Percentiles rank a stretch among this genome's conserved stretches.
phyloP scores from a whole-genome alignment of 257 asterid species.

The Marsdenia floribunda region DNA sequence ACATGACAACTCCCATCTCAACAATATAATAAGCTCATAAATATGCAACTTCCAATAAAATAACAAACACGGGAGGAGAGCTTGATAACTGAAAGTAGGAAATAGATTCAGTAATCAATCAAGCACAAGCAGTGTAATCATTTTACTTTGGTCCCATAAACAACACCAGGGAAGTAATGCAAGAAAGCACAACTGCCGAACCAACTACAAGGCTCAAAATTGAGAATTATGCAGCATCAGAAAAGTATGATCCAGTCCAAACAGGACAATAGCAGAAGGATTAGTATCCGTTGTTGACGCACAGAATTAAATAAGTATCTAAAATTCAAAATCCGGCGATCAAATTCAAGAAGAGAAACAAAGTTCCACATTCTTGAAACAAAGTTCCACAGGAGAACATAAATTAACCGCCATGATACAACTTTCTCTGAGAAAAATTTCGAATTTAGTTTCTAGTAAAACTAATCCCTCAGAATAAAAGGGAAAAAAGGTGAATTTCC shows the following conservation, averaged over 20 bases:
- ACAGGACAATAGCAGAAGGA: conserved; percentile 8
- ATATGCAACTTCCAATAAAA: conserved; percentile 9
- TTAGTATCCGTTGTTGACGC: conserved; percentile 10
- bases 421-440: background rate
- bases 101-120: background rate
- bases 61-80: conserved; percentile 7
- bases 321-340: background rate
- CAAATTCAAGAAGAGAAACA: background rate
- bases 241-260: conserved; percentile 2
- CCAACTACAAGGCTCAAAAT: conserved; percentile 5
- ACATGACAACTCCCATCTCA: background rate
- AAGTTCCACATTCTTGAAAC: background rate
- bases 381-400: background rate
- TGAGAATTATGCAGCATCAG: conserved; percentile 15
- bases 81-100: background rate
- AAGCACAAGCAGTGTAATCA: background rate
- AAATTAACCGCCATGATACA: background rate
- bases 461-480: conserved; percentile 7
- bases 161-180: background rate
- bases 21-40: background rate
- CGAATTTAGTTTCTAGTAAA: conserved; percentile 5
- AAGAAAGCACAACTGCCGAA: conserved; percentile 6
- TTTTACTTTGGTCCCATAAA: background rate
- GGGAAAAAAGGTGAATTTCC: background rate
- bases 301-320: background rate